Evolutionary conservation across 2,329 filamentous ascomycete species (phyloP).

Genomic region (Leptographium lundbergii): DNA sequence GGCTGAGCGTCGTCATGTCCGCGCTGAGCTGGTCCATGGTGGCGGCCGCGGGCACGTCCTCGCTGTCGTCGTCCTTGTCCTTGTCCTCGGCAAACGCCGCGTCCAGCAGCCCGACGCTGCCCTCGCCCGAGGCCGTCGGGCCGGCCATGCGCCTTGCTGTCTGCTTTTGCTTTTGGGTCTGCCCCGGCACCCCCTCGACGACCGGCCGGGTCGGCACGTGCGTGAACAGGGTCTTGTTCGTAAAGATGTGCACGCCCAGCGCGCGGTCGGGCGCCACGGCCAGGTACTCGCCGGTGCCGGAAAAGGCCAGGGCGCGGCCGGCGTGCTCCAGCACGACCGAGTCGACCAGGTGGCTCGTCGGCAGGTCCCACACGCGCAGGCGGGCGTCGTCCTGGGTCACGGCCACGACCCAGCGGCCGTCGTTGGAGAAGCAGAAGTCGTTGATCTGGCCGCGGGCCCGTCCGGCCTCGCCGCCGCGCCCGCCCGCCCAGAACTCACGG

Average conservation of each 20-base stretch:
- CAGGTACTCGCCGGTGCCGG: conserved; percentile 82
- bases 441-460: conserved; percentile 36
- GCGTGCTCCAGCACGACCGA: conserved; percentile 68
- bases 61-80: conserved; percentile 28
- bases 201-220: conserved; percentile 80
- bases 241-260: conserved; percentile 90
- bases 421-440: conserved; percentile 80
- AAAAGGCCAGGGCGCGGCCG: conserved; percentile 80
- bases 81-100: conserved; percentile 53
- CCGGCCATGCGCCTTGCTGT: conserved; percentile 36
- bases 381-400: conserved; percentile 71
- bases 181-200: conserved; percentile 45
- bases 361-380: conserved; percentile 85
- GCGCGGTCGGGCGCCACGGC: conserved; percentile 74
- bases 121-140: conserved; percentile 74
- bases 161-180: not conserved
- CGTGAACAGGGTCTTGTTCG: conserved; percentile 81
- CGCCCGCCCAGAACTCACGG: conserved; percentile 80
- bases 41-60: conserved; percentile 40
- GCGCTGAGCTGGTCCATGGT: conserved; percentile 64
- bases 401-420: conserved; percentile 87
- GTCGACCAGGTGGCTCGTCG: conserved; percentile 90
- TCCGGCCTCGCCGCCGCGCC: conserved; percentile 27
- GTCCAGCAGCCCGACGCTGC: conserved; percentile 61
- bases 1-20: conserved; percentile 75